phyloP scores from a whole-genome alignment of 768 basidiomycete genomes.

The Russula emetica region DNA sequence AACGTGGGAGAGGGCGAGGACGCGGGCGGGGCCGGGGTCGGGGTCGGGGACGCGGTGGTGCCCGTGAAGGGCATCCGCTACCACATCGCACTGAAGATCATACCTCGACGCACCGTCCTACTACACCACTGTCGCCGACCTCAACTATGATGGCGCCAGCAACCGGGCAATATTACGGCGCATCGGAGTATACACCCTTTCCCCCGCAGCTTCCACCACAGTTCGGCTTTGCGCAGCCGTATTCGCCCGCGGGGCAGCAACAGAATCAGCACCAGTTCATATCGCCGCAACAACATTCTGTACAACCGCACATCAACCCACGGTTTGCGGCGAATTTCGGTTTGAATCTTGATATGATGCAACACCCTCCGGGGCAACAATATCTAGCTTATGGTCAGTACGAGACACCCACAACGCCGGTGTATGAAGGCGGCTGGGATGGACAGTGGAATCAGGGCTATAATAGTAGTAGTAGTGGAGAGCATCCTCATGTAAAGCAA shows the following conservation, averaged over 20 bases:
- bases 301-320: slow-evolving; percentile 86
- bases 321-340: slow-evolving; percentile 68
- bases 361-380: slow-evolving; percentile 27
- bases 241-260: slow-evolving; percentile 12
- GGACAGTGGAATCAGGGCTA: slow-evolving; percentile 14
- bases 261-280: slow-evolving; percentile 6
- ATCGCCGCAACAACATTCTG: slow-evolving; percentile 33
- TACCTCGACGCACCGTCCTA: slow-evolving; percentile 30
- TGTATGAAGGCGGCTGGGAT: slow-evolving; percentile 15
- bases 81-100: slow-evolving; percentile 33
- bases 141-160: slow-evolving; percentile 46
- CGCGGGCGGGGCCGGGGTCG: no score
- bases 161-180: slow-evolving; percentile 40
- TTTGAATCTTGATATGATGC: slow-evolving; percentile 38
- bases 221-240: slow-evolving; percentile 22
- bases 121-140: slow-evolving; percentile 40
- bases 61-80: slow-evolving; percentile 4
- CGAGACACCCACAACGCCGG: slow-evolving; percentile 2
- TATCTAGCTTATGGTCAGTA: slow-evolving; percentile 22
- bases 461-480: not conserved
- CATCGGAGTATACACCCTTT: slow-evolving; percentile 23
- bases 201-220: slow-evolving; percentile 12
- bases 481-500: not conserved
- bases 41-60: slow-evolving; percentile 16
- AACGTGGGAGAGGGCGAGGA: slow-evolving; percentile 26